phyloP scores from a whole-genome alignment of 1,284 basidiomycete species.

The Tranzscheliella williamsii region DNA sequence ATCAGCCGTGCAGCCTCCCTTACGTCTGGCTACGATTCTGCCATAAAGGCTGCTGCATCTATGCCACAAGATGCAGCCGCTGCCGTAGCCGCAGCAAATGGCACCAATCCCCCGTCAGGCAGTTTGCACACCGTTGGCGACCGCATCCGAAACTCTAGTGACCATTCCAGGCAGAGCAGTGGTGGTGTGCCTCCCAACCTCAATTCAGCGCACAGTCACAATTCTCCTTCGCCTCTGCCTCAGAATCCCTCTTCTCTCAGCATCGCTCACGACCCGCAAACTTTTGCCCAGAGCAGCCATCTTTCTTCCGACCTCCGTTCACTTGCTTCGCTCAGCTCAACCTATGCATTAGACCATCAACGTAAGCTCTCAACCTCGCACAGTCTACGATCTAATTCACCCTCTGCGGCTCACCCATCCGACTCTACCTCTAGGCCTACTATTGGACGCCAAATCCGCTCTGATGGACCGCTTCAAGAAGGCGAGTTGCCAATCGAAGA shows the following conservation, averaged over 20 bases:
- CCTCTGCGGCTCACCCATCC: background rate
- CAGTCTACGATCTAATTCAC: background rate
- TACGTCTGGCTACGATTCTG: conserved; percentile 10
- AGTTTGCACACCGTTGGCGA: conserved; percentile 8
- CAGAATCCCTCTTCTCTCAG: conserved; percentile 1
- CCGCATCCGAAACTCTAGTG: conserved; percentile 7
- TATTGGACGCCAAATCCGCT: conserved; percentile 38
- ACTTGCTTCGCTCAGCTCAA: background rate
- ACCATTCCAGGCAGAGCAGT: conserved; percentile 26
- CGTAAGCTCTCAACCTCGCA: background rate
- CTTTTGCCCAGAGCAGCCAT: background rate
- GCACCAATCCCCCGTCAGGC: too few species aligned
- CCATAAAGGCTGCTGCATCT: background rate
- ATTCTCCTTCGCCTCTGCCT: conserved; percentile 1
- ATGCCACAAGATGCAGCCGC: too few species aligned
- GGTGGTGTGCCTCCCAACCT: conserved; percentile 8
- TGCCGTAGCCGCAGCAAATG: too few species aligned
- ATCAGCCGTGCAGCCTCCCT: conserved; percentile 28
- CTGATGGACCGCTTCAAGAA: conserved; percentile 12
- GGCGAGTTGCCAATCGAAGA: too few species aligned
- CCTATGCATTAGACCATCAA: background rate
- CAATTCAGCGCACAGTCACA: conserved; percentile 3
- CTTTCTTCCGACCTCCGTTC: conserved; percentile 1
- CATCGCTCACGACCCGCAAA: background rate
- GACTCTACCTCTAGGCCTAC: conserved; percentile 7